These are phyloP conservation scores for Penicillium sp. DNA, from an alignment of 2,329 filamentous ascomycete species.

Conservation along the genomic window DNA sequence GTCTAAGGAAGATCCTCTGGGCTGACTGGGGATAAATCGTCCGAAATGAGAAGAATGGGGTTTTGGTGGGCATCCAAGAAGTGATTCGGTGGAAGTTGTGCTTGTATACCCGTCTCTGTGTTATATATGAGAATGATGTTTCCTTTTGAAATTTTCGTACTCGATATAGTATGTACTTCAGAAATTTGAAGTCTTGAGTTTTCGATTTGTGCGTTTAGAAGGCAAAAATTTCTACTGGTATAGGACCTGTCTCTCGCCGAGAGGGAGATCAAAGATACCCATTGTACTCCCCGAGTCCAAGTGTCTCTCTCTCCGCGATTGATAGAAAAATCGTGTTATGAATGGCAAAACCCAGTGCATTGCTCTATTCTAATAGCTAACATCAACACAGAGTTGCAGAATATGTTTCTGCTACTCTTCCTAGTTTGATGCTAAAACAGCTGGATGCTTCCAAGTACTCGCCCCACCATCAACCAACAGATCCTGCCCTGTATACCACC, in stretches of 20 bases:
- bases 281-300: background rate
- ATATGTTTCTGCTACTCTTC: background rate
- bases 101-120: background rate
- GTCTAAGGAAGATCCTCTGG: background rate
- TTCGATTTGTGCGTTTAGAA: background rate
- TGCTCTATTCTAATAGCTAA: background rate
- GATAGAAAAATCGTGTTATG: background rate
- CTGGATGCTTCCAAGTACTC: slow-evolving; percentile 23
- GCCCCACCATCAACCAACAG: slow-evolving; percentile 23
- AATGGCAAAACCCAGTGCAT: background rate
- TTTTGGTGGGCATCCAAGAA: background rate
- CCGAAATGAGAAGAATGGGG: background rate
- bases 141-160: background rate
- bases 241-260: background rate
- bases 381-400: background rate
- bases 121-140: background rate
- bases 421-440: background rate
- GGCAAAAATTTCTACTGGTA: background rate
- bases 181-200: background rate
- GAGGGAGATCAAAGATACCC: background rate
- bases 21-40: background rate
- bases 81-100: background rate
- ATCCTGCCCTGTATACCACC: slow-evolving; percentile 26
- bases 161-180: background rate
- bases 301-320: background rate